Percentiles rank a stretch among this genome's conserved stretches.
These are phyloP conservation scores for Termitomyces sp. DNA, from an alignment of 768 basidiomycete genomes.

Conservation along the genomic window DNA sequence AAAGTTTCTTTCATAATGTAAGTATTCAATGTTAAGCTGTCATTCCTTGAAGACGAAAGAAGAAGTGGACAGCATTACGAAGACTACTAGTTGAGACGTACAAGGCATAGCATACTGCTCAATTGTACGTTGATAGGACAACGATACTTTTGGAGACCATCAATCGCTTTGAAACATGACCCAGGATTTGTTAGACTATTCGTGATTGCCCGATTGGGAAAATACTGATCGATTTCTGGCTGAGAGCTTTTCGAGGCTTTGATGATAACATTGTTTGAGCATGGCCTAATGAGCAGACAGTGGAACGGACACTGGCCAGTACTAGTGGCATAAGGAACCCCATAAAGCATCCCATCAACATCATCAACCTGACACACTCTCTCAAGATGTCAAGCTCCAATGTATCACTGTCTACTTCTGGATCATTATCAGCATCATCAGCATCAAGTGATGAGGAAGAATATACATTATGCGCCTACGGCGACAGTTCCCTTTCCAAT, in stretches of 20 bases:
- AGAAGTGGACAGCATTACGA: too few relatives aligned
- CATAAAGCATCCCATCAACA: background rate
- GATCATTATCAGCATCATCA: conserved; percentile 1
- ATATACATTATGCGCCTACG: conserved; percentile 39
- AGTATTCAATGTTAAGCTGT: too few relatives aligned
- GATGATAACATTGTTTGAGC: background rate
- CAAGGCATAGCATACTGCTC: too few relatives aligned
- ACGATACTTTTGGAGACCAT: too few relatives aligned
- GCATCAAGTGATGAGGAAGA: conserved; percentile 26
- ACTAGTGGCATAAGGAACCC: background rate
- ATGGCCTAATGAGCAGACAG: background rate
- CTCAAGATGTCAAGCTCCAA: background rate
- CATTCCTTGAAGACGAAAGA: too few relatives aligned
- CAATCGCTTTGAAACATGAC: too few relatives aligned
- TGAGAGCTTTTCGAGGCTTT: background rate
- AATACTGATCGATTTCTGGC: background rate
- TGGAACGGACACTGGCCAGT: background rate
- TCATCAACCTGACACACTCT: background rate
- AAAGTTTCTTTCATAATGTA: too few relatives aligned
- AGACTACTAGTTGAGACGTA: too few relatives aligned
- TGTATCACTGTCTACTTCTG: background rate
- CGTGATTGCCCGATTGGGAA: background rate
- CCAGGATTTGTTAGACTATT: background rate
- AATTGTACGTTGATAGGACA: too few relatives aligned
- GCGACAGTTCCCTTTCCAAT: conserved; percentile 42